Conservation (phyloP, 306 rosid species). For the Lathyrus tuberosus region DNA sequence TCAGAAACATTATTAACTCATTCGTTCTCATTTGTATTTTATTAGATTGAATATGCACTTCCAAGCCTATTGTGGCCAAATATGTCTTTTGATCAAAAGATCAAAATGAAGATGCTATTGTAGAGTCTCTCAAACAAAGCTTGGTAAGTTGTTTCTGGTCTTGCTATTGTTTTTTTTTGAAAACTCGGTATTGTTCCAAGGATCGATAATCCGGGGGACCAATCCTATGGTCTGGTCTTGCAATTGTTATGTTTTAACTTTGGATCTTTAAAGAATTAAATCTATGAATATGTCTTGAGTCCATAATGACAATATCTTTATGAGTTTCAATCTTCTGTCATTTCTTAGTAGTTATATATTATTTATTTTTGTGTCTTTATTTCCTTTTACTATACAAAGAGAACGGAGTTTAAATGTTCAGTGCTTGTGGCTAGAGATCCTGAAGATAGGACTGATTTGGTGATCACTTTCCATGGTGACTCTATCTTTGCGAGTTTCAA, state of each 20-base stretch:
- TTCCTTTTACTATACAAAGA: no score
- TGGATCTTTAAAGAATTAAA: slow-evolving; percentile 23
- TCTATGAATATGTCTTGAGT: slow-evolving; percentile 17
- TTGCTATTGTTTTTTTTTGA: no score
- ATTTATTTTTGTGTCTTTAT: no score
- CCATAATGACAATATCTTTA: no score
- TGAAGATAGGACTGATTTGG: slow-evolving; percentile 88
- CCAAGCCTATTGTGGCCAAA: slow-evolving; percentile 94
- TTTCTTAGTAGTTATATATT: no score
- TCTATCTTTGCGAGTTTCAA: slow-evolving; percentile 69
- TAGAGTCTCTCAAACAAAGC: slow-evolving; percentile 94
- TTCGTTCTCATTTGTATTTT: slow-evolving; percentile 37
- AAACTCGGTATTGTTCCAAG: no score
- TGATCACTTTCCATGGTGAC: slow-evolving; percentile 84
- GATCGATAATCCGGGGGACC: no score
- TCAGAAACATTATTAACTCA: no score
- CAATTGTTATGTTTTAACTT: slow-evolving; percentile 21
- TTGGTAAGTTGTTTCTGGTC: no score
- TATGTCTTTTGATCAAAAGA: slow-evolving; percentile 97
- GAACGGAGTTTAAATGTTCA: slow-evolving; percentile 89
- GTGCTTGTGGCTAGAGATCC: slow-evolving; percentile 89
- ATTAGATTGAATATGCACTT: slow-evolving; percentile 94
- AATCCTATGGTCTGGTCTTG: background rate
- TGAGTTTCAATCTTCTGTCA: no score
- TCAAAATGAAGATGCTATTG: slow-evolving; percentile 95